phyloP scores from a whole-genome alignment of 177 flowering plant genomes.

The Vitis hybrid region DNA sequence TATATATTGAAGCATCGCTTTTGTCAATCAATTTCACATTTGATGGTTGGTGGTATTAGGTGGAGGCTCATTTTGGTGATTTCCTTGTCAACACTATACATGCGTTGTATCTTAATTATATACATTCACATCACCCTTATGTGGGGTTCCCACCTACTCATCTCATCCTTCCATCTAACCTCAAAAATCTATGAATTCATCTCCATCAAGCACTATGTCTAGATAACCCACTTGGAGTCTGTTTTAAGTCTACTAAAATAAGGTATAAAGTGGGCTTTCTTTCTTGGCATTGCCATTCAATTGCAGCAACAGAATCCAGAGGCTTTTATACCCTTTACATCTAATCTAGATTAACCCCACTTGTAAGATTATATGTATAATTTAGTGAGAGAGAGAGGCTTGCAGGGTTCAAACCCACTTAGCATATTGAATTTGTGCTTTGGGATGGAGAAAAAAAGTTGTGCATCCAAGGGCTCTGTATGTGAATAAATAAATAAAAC shows the following conservation, averaged over 20 bases:
- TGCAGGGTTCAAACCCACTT: neutral
- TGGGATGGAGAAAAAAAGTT: neutral
- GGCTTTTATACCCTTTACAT: neutral
- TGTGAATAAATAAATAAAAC: neutral
- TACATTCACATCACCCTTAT: slow-evolving; percentile 2
- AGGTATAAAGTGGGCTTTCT: neutral
- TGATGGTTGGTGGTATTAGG: slow-evolving; percentile 5
- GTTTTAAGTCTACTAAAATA: slow-evolving; percentile 1
- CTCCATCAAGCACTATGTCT: neutral
- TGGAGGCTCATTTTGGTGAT: slow-evolving; percentile 13
- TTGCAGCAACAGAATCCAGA: slow-evolving; percentile 17
- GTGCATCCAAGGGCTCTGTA: neutral
- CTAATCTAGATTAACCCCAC: neutral
- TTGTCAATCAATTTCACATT: slow-evolving; percentile 5
- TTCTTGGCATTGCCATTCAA: neutral
- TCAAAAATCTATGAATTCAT: neutral
- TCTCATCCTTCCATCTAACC: no score
- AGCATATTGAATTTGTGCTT: neutral
- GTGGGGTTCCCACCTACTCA: no score
- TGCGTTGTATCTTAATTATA: neutral
- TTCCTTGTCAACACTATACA: slow-evolving; percentile 4
- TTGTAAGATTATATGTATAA: neutral
- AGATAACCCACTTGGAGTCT: neutral
- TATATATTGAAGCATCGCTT: slow-evolving; percentile 7
- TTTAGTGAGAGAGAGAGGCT: neutral